Evolutionary conservation across 352 stramenopile species (phyloP), one percentile per base, ranked within the genome.

Genomic region (Pythium dissimile): DNA sequence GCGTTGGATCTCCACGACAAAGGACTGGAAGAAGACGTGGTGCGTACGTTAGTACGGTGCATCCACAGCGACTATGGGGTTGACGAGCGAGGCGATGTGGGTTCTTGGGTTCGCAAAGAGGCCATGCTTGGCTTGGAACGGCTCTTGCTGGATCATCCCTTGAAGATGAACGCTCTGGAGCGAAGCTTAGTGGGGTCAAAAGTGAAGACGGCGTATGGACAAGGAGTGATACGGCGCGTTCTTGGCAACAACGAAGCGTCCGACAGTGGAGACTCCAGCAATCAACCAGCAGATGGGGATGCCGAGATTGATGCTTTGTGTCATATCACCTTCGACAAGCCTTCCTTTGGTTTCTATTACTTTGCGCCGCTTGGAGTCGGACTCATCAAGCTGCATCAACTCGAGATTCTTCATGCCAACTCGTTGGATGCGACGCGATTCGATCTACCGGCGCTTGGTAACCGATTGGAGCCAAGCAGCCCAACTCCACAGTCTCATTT

Each of bases 21-120:
- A 15, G 18, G n/a, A 2, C 43, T 69, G 11, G 77, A 88, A 51
- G 67, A 80, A 18, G 38, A 48, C 11, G 82, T 98, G 4, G 82
- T 98, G 15, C 61, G 80, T 12, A 75, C 92, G 30, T 75, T 99
- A 2, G 62, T 99, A 15, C 51, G 62, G 20, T 88, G 83, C 53
- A 86, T 96, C 10, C 74, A 96, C 42, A 71, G 89, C 44, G 97
- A 99, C 72, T 99, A 99, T 67, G 93, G 86, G 21, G 86, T 95
- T 10, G 97, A 99, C 73, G 95, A 98, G 72, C 86, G 97, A 38
- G 97, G 97, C 6, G 97, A 99, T 74, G 95, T 99, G 18, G 97
- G 97, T 11, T 99, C 96, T 11, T 99, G 97, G 97, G 95, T 97
- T 37, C 83, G 97, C 34, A 96, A 97, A 61, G 92, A 89, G 62